Conservation (phyloP, 768 basidiomycete genomes). For the Collybia nuda region DNA sequence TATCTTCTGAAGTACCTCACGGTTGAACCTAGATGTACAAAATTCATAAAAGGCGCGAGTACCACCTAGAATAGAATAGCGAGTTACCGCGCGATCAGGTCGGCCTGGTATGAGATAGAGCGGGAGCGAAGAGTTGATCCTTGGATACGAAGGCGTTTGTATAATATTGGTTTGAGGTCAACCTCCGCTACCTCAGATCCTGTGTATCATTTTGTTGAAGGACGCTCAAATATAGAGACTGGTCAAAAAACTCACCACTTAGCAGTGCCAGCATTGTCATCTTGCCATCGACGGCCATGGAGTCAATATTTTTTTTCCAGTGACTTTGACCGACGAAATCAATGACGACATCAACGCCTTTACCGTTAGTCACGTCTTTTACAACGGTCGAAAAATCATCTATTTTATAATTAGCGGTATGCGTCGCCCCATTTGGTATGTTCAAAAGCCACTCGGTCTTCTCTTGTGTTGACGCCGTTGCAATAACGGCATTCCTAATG, state of each 20-base stretch:
- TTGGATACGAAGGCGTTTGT: slow-evolving; percentile 84
- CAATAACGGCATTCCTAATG: slow-evolving; percentile 57
- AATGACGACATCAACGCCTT: slow-evolving; percentile 81
- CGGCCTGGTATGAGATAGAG: slow-evolving; percentile 71
- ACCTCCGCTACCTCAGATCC: slow-evolving; percentile 51
- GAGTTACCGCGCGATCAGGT: slow-evolving; percentile 59
- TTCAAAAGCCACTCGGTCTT: slow-evolving; percentile 78
- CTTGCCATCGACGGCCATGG: slow-evolving; percentile 68
- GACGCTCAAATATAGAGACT: not conserved
- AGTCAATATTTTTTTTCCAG: slow-evolving; percentile 71
- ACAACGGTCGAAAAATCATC: slow-evolving; percentile 77
- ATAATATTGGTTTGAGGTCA: slow-evolving; percentile 67
- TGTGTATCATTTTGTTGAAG: slow-evolving; percentile 18
- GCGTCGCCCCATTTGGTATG: slow-evolving; percentile 68
- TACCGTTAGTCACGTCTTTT: slow-evolving; percentile 61
- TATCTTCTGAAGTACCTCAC: slow-evolving; percentile 56
- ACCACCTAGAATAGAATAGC: not conserved
- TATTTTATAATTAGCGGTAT: slow-evolving; percentile 82
- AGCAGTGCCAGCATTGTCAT: slow-evolving; percentile 69
- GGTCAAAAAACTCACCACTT: slow-evolving; percentile 49
- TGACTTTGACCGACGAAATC: slow-evolving; percentile 82
- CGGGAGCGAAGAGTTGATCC: slow-evolving; percentile 86
- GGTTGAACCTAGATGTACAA: slow-evolving; percentile 44
- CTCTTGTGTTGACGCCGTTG: slow-evolving; percentile 82
- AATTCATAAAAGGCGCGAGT: not conserved